Evolutionary conservation across 768 basidiomycete genomes (phyloP).

Genomic region (Saitozyma podzolica): DNA sequence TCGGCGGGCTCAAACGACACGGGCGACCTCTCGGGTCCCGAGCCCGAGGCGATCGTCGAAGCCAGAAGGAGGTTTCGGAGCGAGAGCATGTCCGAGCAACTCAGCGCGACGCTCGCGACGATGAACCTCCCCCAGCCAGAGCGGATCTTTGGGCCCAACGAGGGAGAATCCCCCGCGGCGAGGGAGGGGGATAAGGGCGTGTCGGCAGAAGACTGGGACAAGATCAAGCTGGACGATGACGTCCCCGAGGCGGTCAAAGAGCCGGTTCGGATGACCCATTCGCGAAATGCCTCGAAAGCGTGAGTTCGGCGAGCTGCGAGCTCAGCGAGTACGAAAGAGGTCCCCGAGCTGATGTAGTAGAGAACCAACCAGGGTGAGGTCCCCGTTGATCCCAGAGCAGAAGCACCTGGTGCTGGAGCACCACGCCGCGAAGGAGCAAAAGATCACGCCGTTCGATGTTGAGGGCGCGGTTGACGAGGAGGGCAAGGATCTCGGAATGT

Average conservation of each 20-base stretch:
- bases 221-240: constrained; percentile 48
- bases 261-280: constrained; percentile 45
- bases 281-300: constrained; percentile 42
- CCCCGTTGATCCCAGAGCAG: not conserved
- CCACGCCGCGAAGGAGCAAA: constrained; percentile 59
- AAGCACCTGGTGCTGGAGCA: not conserved
- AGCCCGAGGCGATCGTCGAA: constrained; percentile 47
- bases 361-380: not conserved
- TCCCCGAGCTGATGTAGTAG: not conserved
- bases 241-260: constrained; percentile 50
- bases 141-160: constrained; percentile 46
- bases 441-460: constrained; percentile 97
- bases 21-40: constrained; percentile 44
- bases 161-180: constrained; percentile 12
- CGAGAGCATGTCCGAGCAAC: constrained; percentile 48
- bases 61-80: constrained; percentile 33
- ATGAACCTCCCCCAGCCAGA: constrained; percentile 53
- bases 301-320: constrained; percentile 18
- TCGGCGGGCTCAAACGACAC: constrained; percentile 23
- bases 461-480: constrained; percentile 83
- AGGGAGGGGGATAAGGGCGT: constrained; percentile 32
- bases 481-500: constrained; percentile 68
- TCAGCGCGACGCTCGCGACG: constrained; percentile 33
- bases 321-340: not conserved
- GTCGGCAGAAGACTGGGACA: constrained; percentile 49